Conservation (phyloP, 2,329 filamentous ascomycete genomes). For the Fusarium algeriense region DNA sequence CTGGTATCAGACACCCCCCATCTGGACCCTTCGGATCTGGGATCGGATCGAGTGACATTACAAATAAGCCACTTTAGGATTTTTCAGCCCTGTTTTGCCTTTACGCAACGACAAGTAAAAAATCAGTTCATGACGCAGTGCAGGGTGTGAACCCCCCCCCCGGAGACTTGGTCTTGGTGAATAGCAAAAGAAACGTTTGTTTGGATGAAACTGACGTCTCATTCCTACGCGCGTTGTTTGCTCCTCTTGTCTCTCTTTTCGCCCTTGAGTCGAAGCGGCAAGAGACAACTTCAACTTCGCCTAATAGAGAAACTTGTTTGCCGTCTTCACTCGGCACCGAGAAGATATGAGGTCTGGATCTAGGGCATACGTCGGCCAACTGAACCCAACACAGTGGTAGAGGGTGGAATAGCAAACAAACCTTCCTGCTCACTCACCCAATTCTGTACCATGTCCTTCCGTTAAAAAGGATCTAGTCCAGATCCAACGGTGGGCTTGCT, state of each 20-base stretch:
- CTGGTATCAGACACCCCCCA: slow-evolving; percentile 12
- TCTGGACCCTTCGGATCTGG: slow-evolving; percentile 24
- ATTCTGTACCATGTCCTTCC: neutral
- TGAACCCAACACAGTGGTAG: neutral
- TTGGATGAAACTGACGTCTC: slow-evolving; percentile 3
- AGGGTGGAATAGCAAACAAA: neutral
- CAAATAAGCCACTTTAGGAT: neutral
- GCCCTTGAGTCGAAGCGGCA: slow-evolving; percentile 3
- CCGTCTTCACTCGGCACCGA: neutral
- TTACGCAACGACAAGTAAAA: slow-evolving; percentile 32
- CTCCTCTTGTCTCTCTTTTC: slow-evolving; percentile 4
- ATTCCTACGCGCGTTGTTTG: slow-evolving; percentile 5
- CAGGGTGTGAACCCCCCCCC: neutral
- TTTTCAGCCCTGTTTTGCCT: slow-evolving; percentile 30
- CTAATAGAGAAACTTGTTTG: slow-evolving; percentile 2
- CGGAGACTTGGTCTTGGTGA: neutral
- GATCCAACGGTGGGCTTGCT: slow-evolving; percentile 8
- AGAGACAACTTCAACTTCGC: slow-evolving; percentile 22
- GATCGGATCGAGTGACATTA: slow-evolving; percentile 29
- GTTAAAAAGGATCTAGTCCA: neutral
- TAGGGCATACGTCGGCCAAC: slow-evolving; percentile 4
- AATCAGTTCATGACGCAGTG: slow-evolving; percentile 21
- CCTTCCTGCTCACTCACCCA: neutral
- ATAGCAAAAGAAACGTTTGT: neutral
- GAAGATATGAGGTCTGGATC: neutral